Percentiles rank a stretch among this genome's conserved stretches.
These are phyloP conservation scores for Irpex sp. DNA, from an alignment of 1,284 basidiomycete species.

Conservation along the genomic window DNA sequence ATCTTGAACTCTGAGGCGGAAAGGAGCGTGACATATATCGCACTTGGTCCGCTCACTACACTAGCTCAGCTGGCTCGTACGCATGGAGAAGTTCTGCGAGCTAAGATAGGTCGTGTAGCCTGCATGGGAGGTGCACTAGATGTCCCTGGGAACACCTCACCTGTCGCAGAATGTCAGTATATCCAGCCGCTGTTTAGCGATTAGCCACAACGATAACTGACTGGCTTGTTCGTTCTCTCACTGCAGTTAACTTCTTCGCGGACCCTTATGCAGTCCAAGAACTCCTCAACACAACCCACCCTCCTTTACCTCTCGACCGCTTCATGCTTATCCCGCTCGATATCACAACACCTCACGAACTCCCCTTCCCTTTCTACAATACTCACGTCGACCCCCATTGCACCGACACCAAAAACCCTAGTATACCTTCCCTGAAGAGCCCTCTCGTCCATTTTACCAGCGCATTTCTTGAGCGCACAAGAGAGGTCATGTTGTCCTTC, in stretches of 20 bases:
- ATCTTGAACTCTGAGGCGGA: conserved; percentile 58
- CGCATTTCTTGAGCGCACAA: conserved; percentile 72
- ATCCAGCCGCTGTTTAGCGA: no score
- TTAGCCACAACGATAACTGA: no score
- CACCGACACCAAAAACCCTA: conserved; percentile 42
- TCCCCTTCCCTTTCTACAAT: conserved; percentile 68
- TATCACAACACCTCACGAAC: conserved; percentile 74
- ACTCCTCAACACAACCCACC: conserved; percentile 43
- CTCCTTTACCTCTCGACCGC: conserved; percentile 55
- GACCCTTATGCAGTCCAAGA: conserved; percentile 85
- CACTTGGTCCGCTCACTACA: conserved; percentile 87
- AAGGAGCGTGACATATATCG: conserved; percentile 77
- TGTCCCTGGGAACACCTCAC: conserved; percentile 86
- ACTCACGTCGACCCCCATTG: conserved; percentile 53
- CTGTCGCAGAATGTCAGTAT: conserved; percentile 73
- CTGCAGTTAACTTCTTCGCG: conserved; percentile 95
- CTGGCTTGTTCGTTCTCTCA: conserved; percentile 9
- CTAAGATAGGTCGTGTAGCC: conserved; percentile 70
- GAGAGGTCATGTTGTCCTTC: conserved; percentile 66
- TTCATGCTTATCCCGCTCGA: conserved; percentile 79
- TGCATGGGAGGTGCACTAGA: conserved; percentile 98
- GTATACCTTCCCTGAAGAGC: conserved; percentile 39
- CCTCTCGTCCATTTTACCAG: conserved; percentile 74
- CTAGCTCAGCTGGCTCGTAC: conserved; percentile 67
- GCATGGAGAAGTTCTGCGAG: conserved; percentile 51